Conservation (phyloP, 371 early-diverging fungal genomes). For the Lichtheimia ornata region DNA sequence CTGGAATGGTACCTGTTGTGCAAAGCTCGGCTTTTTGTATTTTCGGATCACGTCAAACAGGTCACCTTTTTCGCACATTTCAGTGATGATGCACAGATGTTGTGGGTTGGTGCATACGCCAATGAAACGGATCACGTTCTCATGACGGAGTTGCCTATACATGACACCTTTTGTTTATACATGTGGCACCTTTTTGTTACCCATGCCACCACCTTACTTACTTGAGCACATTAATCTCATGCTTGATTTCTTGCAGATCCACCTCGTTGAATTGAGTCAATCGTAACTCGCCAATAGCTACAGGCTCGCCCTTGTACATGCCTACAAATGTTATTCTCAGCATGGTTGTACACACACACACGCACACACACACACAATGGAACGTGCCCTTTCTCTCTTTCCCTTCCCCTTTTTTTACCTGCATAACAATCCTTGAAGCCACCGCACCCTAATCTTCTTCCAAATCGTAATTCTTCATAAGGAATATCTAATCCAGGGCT, state of each 20-base stretch:
- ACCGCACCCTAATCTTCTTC: constrained; percentile 73
- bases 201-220: constrained; percentile 22
- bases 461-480: constrained; percentile 57
- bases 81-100: constrained; percentile 75
- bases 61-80: constrained; percentile 77
- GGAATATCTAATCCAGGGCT: constrained; percentile 61
- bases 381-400: too few relatives aligned
- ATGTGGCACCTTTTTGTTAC: background rate
- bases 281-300: constrained; percentile 75
- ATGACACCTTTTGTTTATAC: background rate
- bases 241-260: constrained; percentile 73
- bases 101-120: constrained; percentile 71
- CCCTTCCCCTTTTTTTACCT: constrained; percentile 27
- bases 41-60: constrained; percentile 75
- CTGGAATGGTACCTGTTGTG: constrained; percentile 41
- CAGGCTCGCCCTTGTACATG: constrained; percentile 42
- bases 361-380: background rate
- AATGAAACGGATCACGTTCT: constrained; percentile 76
- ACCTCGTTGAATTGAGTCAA: constrained; percentile 65
- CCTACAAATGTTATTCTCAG: background rate
- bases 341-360: too few relatives aligned
- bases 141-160: constrained; percentile 70
- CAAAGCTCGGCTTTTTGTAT: constrained; percentile 63
- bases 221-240: constrained; percentile 80
- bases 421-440: constrained; percentile 82